Evolutionary conservation across 257 asterid genomes (phyloP), one percentile per base, ranked within the genome.

Genomic region (Solanum tarapatanum): DNA sequence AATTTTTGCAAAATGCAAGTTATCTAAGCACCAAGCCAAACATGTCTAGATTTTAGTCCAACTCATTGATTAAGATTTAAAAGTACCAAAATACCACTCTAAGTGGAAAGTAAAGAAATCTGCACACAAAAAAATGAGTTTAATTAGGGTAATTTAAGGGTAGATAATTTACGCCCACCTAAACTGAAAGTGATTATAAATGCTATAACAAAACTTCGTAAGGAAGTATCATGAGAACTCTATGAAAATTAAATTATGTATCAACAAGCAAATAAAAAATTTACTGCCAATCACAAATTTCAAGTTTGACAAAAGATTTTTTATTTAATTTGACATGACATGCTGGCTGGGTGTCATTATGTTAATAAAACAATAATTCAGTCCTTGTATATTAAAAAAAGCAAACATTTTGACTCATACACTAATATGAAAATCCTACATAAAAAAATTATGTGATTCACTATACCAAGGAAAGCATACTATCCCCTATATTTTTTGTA

Each of bases 201-300:
- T 11, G 32, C 0, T 9, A n/a, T 64, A n/a, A n/a, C 7, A 64
- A n/a, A n/a, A 4, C 1, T 23, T 62, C 3, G 0, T n/a, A 9
- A 55, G 1, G 5, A n/a, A 62, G 6, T n/a, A 11, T 12, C 51
- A 43, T 43, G 51, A 43, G 51, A 43, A n/a, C 7, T 62, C 0
- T 62, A 23, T 10, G 16, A n/a, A 62, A 8, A 23, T 23, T n/a
- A 2, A 62, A 9, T 23, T 62, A 11, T 4, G 13, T 62, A 23
- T 4, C 14, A 62, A n/a, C 6, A 11, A 62, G 30, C 12, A 14
- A 62, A n/a, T 10, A 1, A 4, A 9, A 1, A 0, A 0, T 58
- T 58, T 23, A 62, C 0, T 62, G 2, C 0, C 6, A 9, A 60
- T 60, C 69, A 23, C 3, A 10, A 62, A 1, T 62, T 62, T n/a